Base-by-base conservation (phyloP, 176 grass and related monocot genomes). In the Bonia amplexicaulis region DNA sequence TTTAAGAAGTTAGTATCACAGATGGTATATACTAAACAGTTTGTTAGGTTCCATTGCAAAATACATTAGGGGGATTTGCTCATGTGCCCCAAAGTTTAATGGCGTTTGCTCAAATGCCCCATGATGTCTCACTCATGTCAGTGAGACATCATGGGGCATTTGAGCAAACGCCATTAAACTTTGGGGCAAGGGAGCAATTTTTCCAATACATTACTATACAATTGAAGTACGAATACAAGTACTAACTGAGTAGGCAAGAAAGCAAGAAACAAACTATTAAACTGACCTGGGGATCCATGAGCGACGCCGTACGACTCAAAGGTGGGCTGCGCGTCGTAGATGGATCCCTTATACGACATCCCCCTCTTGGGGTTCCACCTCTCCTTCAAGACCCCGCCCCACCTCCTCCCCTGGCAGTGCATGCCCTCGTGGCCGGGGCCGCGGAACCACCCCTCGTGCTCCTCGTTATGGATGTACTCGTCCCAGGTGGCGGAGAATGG, bases 271-370 rank as follows among this genome's bases (percentile, higher is more conserved):
- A 12, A 57, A 78, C 65, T 66, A 14, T 44, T 47, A 17, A 12
- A 62, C 83, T 87, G 73, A 92, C 93, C 93, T 45, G 93, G 74
- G 22, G 89, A 94, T 86, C 92, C 96, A 90, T 98, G 88, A 39
- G 84, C 80, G 39, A 98, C 83, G 47, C 93, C 88, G 60, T 98
- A 98, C 10, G 96, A 95, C 66, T 98, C 89, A 47, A 98, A 98
- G 33, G 93, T 95, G n/a, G 93, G 93, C 63, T 82, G 91, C 6
- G 91, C 83, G 60, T 95, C 93, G 51, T 98, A 95, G 64, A 98
- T 88, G 48, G 96, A 98, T 22, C 96, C 96, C 87, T 71, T 88
- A 63, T 86, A 92, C 61, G 83, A 52, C 58, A 89, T 88, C 51
- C 86, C 86, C 76, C 35, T 37, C 35, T 89, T 90, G 27, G 49